phyloP scores from a whole-genome alignment of 129 eudicot genomes.

The Artemisia tridentata region DNA sequence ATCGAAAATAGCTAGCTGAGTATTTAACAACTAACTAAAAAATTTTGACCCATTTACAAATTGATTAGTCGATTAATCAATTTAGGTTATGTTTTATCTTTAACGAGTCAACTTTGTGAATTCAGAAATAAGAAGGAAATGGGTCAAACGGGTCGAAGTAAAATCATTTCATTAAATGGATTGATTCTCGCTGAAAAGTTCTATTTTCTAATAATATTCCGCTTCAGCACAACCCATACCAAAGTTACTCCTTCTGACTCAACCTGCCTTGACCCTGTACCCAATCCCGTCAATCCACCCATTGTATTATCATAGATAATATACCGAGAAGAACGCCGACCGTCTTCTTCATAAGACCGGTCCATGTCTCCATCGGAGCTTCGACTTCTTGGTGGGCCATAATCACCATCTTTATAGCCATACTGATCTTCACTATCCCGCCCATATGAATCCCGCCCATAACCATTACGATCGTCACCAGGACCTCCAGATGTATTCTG shows the following conservation, averaged over 20 bases:
- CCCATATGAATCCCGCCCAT: slow-evolving; percentile 70
- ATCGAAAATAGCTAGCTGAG: not conserved
- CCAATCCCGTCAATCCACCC: not conserved
- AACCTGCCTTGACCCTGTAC: not conserved
- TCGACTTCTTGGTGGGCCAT: slow-evolving; percentile 64
- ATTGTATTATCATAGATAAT: slow-evolving; percentile 5
- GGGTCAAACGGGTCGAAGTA: not conserved
- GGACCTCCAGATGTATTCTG: slow-evolving; percentile 60
- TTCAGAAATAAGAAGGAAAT: not conserved
- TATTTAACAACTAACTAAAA: not conserved
- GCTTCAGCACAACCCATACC: not conserved
- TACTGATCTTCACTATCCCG: slow-evolving; percentile 47
- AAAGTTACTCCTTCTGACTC: not conserved
- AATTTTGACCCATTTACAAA: not conserved
- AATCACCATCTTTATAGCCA: slow-evolving; percentile 56
- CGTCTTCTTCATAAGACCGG: slow-evolving; percentile 71
- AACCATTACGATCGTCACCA: slow-evolving; percentile 64
- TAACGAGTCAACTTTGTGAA: not conserved
- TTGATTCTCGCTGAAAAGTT: too few species aligned
- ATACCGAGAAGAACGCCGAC: slow-evolving; percentile 79
- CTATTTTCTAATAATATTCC: too few species aligned
- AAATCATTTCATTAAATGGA: too few species aligned
- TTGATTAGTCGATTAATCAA: not conserved
- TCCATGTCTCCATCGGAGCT: slow-evolving; percentile 76
- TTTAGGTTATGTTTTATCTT: not conserved